Evolutionary conservation across 805 yeast species (phyloP).

Genomic region (Candida coquimbonensis): DNA sequence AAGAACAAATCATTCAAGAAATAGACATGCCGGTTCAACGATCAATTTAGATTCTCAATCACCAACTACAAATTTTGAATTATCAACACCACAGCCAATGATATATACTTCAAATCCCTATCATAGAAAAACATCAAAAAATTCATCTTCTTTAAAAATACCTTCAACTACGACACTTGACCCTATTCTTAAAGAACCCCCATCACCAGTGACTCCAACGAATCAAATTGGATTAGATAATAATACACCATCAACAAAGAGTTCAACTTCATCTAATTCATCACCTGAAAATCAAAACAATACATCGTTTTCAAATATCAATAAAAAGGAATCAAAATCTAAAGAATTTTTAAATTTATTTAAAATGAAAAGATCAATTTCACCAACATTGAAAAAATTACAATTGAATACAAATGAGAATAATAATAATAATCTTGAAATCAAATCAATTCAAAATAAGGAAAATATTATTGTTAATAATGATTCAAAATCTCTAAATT

Average conservation of each 20-base stretch:
- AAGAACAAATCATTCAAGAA: slow-evolving; percentile 28
- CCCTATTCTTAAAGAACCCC: not conserved
- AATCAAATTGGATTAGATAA: not conserved
- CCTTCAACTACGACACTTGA: not conserved
- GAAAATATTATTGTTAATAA: slow-evolving; percentile 6
- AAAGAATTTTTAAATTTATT: slow-evolving; percentile 22
- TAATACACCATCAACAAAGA: slow-evolving; percentile 2
- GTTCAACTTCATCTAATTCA: not conserved
- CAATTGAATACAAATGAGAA: too few relatives aligned
- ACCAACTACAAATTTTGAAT: not conserved
- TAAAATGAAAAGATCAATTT: slow-evolving; percentile 21
- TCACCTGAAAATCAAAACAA: not conserved
- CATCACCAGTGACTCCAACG: not conserved
- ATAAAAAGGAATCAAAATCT: slow-evolving; percentile 15
- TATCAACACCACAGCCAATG: not conserved
- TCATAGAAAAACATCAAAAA: not conserved
- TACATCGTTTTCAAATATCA: too few relatives aligned
- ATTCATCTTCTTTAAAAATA: too few relatives aligned
- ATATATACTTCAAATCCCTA: not conserved
- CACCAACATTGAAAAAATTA: slow-evolving; percentile 13
- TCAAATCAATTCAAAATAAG: slow-evolving; percentile 2
- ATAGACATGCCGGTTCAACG: slow-evolving; percentile 26
- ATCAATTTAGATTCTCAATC: slow-evolving; percentile 10
- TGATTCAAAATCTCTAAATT: not conserved
- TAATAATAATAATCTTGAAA: too few relatives aligned